Conservation (phyloP, 1,284 basidiomycete species). For the Malassezia sympodialis region DNA sequence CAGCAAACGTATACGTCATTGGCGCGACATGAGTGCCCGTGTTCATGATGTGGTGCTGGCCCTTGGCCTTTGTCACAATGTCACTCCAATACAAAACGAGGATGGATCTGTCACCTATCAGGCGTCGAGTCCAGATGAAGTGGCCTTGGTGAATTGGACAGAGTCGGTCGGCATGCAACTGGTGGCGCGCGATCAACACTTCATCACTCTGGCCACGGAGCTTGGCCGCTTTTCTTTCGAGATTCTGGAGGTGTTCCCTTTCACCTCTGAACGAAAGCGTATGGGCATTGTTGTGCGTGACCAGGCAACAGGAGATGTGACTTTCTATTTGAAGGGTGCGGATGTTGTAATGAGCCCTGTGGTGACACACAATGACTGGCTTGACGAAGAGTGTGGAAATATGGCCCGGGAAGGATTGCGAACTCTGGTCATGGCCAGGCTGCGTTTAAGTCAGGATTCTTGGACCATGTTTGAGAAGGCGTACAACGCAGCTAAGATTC, state of each 20-base stretch:
- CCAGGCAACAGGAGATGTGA: conserved; percentile 62
- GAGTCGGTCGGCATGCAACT: conserved; percentile 84
- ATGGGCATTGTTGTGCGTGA: conserved; percentile 97
- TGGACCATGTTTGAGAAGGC: conserved; percentile 66
- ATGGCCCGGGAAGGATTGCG: conserved; percentile 95
- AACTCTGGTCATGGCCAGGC: conserved; percentile 82
- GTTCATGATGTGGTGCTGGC: conserved; percentile 89
- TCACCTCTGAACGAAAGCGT: conserved; percentile 95
- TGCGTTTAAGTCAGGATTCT: conserved; percentile 60
- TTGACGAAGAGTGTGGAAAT: conserved; percentile 95
- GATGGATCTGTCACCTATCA: conserved; percentile 91
- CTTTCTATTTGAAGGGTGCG: conserved; percentile 91
- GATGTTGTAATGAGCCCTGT: conserved; percentile 93
- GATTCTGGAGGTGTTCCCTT: conserved; percentile 84
- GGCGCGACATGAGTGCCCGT: conserved; percentile 86
- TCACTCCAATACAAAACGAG: conserved; percentile 87
- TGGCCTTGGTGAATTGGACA: conserved; percentile 97
- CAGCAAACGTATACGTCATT: conserved; percentile 50
- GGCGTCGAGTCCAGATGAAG: conserved; percentile 96
- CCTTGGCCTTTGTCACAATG: conserved; percentile 92
- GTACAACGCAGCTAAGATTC: conserved; percentile 69
- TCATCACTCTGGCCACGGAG: conserved; percentile 54
- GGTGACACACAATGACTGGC: conserved; percentile 94
- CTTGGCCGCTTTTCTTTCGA: conserved; percentile 58
- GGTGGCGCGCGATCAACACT: conserved; percentile 73